Evolutionary conservation across 495 filamentous ascomycete species (phyloP).

Genomic region (Lophiostoma macrostomum): DNA sequence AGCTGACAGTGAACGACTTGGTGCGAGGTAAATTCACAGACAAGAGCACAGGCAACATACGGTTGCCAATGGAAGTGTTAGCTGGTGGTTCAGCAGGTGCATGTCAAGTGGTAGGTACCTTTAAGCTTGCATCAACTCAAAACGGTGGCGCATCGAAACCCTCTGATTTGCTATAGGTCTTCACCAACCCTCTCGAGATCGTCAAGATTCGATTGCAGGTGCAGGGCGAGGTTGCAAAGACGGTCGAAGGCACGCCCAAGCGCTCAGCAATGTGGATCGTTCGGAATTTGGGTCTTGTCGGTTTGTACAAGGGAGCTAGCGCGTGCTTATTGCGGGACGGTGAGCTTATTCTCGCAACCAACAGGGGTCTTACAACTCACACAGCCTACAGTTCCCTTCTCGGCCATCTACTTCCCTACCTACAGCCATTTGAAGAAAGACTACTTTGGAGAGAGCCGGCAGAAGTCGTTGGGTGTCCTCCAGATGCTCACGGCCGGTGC

Average conservation of each 20-base stretch:
- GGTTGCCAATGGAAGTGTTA: constrained; percentile 67
- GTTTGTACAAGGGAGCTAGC: constrained; percentile 95
- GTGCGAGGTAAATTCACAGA: constrained; percentile 75
- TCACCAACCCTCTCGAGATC: constrained; percentile 96
- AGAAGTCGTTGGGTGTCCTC: constrained; percentile 84
- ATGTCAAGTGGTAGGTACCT: constrained; percentile 93
- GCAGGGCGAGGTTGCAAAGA: constrained; percentile 92
- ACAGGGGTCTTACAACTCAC: constrained; percentile 14
- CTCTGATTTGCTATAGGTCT: constrained; percentile 57
- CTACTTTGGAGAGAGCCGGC: constrained; percentile 84
- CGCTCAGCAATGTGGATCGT: constrained; percentile 98
- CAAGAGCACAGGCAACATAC: constrained; percentile 71
- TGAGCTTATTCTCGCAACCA: constrained; percentile 26
- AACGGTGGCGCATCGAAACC: constrained; percentile 1
- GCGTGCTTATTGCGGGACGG: constrained; percentile 88
- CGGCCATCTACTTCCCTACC: constrained; percentile 96
- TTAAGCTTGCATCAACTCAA: too few species aligned
- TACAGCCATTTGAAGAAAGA: constrained; percentile 93
- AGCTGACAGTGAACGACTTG: constrained; percentile 95
- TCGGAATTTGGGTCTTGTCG: constrained; percentile 88
- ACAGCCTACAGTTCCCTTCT: constrained; percentile 70
- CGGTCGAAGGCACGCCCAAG: constrained; percentile 73
- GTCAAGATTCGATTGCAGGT: constrained; percentile 98
- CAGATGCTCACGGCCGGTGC: constrained; percentile 94
- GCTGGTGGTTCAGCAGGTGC: constrained; percentile 88